Conservation (phyloP, 2,329 filamentous ascomycete genomes). For the Ophiosphaerella narmari region DNA sequence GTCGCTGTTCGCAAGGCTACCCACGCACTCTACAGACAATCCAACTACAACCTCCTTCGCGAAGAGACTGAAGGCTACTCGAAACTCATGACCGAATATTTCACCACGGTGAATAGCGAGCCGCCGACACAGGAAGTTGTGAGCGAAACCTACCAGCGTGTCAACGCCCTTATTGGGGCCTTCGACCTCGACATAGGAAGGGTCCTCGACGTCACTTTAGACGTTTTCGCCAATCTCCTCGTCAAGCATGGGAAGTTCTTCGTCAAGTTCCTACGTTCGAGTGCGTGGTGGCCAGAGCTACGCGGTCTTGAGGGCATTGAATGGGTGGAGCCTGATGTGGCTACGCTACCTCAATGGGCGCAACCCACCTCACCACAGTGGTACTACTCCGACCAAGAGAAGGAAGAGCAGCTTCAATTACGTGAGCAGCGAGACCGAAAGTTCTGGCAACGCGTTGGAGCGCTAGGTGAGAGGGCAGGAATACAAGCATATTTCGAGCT, state of each 20-base stretch:
- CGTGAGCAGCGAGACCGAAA: conserved; percentile 69
- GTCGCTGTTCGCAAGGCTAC: conserved; percentile 89
- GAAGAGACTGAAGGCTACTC: conserved; percentile 98
- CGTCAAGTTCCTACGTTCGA: conserved; percentile 85
- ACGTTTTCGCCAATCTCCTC: conserved; percentile 91
- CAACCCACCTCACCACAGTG: conserved; percentile 70
- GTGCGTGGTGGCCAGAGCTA: conserved; percentile 92
- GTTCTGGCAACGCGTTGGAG: conserved; percentile 82
- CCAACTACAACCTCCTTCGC: conserved; percentile 92
- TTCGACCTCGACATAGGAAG: conserved; percentile 96
- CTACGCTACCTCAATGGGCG: conserved; percentile 84
- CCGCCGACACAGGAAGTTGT: conserved; percentile 76
- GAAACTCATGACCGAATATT: conserved; percentile 93
- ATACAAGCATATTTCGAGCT: conserved; percentile 89
- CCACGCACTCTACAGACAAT: conserved; percentile 90
- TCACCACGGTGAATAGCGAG: conserved; percentile 79
- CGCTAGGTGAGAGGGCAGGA: conserved; percentile 60
- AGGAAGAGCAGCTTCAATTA: conserved; percentile 59
- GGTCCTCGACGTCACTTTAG: conserved; percentile 90
- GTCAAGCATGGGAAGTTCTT: conserved; percentile 95
- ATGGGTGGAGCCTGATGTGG: conserved; percentile 56
- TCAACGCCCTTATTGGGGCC: conserved; percentile 93
- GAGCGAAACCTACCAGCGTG: conserved; percentile 83
- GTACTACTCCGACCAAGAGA: conserved; percentile 71
- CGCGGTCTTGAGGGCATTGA: conserved; percentile 59